phyloP scores from a whole-genome alignment of 169 alveolate genomes.

The Plasmodium berghei region DNA sequence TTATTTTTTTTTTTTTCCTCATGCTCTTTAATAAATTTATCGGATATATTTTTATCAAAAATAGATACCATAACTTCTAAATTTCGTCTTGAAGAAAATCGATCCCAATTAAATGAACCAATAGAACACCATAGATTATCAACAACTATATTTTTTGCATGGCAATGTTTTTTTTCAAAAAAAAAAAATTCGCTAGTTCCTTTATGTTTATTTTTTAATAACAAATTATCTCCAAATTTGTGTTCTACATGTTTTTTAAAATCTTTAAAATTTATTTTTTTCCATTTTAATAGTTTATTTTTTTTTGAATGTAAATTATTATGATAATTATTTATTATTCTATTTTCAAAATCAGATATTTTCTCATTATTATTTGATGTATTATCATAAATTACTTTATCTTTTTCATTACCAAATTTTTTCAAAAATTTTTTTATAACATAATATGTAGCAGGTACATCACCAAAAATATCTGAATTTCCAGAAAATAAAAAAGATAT shows the following conservation, averaged over 20 bases:
- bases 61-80: constrained; percentile 82
- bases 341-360: no score
- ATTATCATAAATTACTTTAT: background rate
- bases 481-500: constrained; percentile 87
- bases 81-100: constrained; percentile 83
- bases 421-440: constrained; percentile 81
- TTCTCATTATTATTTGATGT: background rate
- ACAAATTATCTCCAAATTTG: constrained; percentile 57
- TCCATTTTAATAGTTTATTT: background rate
- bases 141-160: constrained; percentile 81
- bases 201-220: background rate
- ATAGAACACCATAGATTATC: constrained; percentile 85
- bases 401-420: background rate
- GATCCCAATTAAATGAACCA: constrained; percentile 86
- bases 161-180: constrained; percentile 83
- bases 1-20: background rate
- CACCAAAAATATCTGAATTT: constrained; percentile 88
- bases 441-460: constrained; percentile 85
- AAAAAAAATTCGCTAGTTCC: constrained; percentile 76
- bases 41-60: constrained; percentile 55
- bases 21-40: constrained; percentile 45
- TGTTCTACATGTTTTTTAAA: background rate
- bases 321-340: no score
- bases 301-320: constrained; percentile 29
- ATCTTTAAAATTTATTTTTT: background rate